phyloP scores from a whole-genome alignment of 768 basidiomycete genomes.

The Leccinum aurantiacum region DNA sequence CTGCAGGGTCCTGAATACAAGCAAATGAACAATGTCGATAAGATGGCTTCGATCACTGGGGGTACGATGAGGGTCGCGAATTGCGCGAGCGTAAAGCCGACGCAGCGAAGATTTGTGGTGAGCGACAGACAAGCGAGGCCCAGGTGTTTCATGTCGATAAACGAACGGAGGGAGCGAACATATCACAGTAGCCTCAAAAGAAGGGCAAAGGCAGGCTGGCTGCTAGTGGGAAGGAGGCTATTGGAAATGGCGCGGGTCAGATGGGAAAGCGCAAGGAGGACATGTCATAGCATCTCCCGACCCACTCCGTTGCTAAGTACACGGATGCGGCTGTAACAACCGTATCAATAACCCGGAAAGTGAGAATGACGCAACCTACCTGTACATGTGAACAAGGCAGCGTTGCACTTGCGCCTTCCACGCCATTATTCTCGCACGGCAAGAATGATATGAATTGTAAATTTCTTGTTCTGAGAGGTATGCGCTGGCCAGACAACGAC shows the following conservation, averaged over 20 bases:
- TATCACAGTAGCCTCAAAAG: conserved; percentile 32
- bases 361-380: neutral
- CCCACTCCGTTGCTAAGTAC: conserved; percentile 18
- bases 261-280: conserved; percentile 27
- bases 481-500: neutral
- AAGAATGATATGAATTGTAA: neutral
- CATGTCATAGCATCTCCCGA: conserved; percentile 1
- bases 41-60: conserved; percentile 59
- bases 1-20: conserved; percentile 47
- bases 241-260: conserved; percentile 19
- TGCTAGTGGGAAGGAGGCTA: conserved; percentile 30
- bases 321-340: conserved; percentile 23
- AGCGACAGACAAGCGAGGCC: conserved; percentile 66
- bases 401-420: neutral
- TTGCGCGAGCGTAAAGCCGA: conserved; percentile 48
- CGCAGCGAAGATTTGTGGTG: conserved; percentile 70
- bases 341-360: conserved; percentile 7
- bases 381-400: neutral
- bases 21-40: conserved; percentile 52
- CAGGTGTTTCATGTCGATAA: conserved; percentile 37
- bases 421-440: neutral
- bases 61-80: conserved; percentile 58
- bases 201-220: conserved; percentile 46
- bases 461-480: neutral
- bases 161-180: conserved; percentile 30